These are phyloP conservation scores for Epicoccum nigrum DNA, from an alignment of 2,329 filamentous ascomycete genomes.

Conservation along the genomic window DNA sequence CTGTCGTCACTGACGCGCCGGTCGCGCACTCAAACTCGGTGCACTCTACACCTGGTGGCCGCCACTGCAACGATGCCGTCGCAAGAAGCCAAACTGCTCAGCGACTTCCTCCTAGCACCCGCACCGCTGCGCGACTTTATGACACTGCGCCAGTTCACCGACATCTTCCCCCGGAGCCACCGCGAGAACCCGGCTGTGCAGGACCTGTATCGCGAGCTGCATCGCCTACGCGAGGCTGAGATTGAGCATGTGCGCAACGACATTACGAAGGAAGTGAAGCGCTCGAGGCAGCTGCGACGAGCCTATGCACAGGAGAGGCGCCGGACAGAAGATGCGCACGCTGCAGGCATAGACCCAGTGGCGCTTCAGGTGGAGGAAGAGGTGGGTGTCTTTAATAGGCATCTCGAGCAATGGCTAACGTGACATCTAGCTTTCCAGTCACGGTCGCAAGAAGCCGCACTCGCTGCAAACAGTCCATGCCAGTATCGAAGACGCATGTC, in stretches of 20 bases:
- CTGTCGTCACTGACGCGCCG: constrained; percentile 24
- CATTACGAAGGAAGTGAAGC: constrained; percentile 68
- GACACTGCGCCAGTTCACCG: constrained; percentile 75
- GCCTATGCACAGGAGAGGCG: constrained; percentile 62
- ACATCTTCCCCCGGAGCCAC: constrained; percentile 73
- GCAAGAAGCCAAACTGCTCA: constrained; percentile 75
- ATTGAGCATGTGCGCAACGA: constrained; percentile 71
- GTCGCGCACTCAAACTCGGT: background rate
- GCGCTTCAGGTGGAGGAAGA: constrained; percentile 64
- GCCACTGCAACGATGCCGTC: constrained; percentile 63
- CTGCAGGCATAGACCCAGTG: constrained; percentile 59
- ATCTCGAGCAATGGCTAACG: constrained; percentile 17
- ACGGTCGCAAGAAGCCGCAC: constrained; percentile 59
- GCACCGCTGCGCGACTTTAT: constrained; percentile 75
- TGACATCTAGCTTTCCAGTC: constrained; percentile 61
- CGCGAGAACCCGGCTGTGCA: constrained; percentile 71
- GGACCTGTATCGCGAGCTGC: constrained; percentile 78
- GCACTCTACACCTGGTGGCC: background rate
- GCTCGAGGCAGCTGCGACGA: constrained; percentile 64
- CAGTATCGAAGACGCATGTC: constrained; percentile 70
- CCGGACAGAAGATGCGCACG: constrained; percentile 62
- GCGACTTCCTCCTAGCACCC: constrained; percentile 78
- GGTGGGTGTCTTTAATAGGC: constrained; percentile 22
- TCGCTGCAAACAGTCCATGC: constrained; percentile 68
- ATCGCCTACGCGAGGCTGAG: constrained; percentile 72